Evolutionary conservation across 768 basidiomycete genomes (phyloP).

Genomic region (Russula olivacea): DNA sequence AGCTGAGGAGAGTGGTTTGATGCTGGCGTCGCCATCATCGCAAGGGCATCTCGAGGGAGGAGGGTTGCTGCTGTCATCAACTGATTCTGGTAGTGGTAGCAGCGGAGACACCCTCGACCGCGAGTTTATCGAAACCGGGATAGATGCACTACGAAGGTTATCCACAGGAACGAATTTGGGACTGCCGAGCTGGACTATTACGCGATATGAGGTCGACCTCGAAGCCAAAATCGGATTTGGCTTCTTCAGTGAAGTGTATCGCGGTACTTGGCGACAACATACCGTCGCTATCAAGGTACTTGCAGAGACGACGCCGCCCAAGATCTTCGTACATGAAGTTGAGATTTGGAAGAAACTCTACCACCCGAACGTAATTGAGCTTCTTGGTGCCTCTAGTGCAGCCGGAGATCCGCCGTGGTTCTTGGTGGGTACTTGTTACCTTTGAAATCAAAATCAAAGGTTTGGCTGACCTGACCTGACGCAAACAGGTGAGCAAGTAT

Average conservation of each 20-base stretch:
- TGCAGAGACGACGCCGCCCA: slow-evolving; percentile 50
- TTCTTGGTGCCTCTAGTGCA: slow-evolving; percentile 74
- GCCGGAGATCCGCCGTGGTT: slow-evolving; percentile 69
- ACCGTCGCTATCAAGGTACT: slow-evolving; percentile 71
- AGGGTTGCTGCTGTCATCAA: background rate
- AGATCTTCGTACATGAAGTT: slow-evolving; percentile 64
- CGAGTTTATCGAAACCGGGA: slow-evolving; percentile 66
- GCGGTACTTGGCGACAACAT: slow-evolving; percentile 63
- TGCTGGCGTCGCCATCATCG: background rate
- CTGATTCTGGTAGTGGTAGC: background rate
- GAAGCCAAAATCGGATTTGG: slow-evolving; percentile 65
- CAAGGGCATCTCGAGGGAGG: background rate
- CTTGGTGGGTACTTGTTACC: slow-evolving; percentile 32
- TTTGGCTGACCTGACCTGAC: background rate
- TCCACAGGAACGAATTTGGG: slow-evolving; percentile 34
- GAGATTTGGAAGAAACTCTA: slow-evolving; percentile 63
- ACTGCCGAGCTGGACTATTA: slow-evolving; percentile 74
- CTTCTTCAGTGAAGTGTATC: slow-evolving; percentile 72
- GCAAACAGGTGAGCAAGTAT: slow-evolving; percentile 55
- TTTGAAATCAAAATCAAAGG: slow-evolving; percentile 22
- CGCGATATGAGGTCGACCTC: slow-evolving; percentile 71
- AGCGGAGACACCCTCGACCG: slow-evolving; percentile 50
- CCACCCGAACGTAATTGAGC: slow-evolving; percentile 65
- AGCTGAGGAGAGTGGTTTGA: slow-evolving; percentile 17
- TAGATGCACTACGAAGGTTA: slow-evolving; percentile 64